Conservation (phyloP, 2,329 filamentous ascomycete species). For the Exophiala viscosa region DNA sequence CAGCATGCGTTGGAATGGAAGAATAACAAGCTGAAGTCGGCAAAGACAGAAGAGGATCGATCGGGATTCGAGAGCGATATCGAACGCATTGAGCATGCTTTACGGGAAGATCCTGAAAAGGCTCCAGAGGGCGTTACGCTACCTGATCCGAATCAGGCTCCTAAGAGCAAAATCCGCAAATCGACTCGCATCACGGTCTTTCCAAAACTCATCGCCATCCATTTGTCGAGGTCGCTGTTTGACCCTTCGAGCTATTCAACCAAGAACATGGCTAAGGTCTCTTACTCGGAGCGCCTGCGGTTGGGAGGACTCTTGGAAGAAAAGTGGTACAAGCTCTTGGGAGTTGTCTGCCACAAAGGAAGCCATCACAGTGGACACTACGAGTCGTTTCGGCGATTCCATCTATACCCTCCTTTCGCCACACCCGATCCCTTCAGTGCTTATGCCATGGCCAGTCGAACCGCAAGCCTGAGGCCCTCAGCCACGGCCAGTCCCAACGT, state of each 20-base stretch:
- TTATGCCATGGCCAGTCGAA: slow-evolving; percentile 66
- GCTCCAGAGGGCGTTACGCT: slow-evolving; percentile 68
- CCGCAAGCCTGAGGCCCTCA: slow-evolving; percentile 53
- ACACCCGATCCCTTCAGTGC: slow-evolving; percentile 76
- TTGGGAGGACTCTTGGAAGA: slow-evolving; percentile 75
- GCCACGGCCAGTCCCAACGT: slow-evolving; percentile 48
- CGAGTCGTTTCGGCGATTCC: slow-evolving; percentile 89
- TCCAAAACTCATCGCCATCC: slow-evolving; percentile 84
- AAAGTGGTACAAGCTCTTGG: slow-evolving; percentile 77
- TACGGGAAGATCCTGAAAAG: slow-evolving; percentile 77
- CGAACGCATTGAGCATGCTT: slow-evolving; percentile 61
- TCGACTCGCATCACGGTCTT: slow-evolving; percentile 84
- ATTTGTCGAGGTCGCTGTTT: slow-evolving; percentile 90
- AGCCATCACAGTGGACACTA: slow-evolving; percentile 96
- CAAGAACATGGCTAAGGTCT: slow-evolving; percentile 92
- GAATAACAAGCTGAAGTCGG: slow-evolving; percentile 55
- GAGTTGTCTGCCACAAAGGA: slow-evolving; percentile 88
- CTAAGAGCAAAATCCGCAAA: slow-evolving; percentile 78
- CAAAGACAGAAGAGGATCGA: slow-evolving; percentile 52
- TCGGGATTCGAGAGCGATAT: slow-evolving; percentile 57
- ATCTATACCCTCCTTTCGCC: slow-evolving; percentile 71
- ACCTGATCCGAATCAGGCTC: slow-evolving; percentile 69
- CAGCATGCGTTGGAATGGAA: slow-evolving; percentile 68
- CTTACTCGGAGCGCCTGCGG: slow-evolving; percentile 81
- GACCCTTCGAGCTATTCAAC: slow-evolving; percentile 70